These are phyloP conservation scores for Pichia scutulata DNA, from an alignment of 805 yeast species.

Conservation along the genomic window DNA sequence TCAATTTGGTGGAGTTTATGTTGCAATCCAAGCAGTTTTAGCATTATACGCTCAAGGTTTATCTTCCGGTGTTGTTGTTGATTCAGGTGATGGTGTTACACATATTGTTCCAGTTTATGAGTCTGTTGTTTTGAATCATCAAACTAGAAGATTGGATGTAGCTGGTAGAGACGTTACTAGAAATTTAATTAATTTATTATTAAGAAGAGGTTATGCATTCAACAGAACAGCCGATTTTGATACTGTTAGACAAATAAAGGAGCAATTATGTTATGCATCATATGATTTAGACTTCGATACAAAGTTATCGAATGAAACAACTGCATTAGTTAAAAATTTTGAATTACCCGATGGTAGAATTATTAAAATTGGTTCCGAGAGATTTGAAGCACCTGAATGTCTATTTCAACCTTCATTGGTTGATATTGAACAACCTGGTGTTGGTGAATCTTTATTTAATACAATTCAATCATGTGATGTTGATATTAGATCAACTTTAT, in stretches of 20 bases:
- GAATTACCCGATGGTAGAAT: conserved; percentile 96
- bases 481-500: conserved; percentile 82
- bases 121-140: conserved; percentile 90
- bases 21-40: conserved; percentile 95
- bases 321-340: conserved; percentile 82
- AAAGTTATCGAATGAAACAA: conserved; percentile 86
- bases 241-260: conserved; percentile 96
- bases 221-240: conserved; percentile 98
- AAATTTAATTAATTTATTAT: conserved; percentile 78
- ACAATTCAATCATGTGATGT: conserved; percentile 93
- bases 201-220: conserved; percentile 96
- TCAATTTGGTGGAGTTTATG: conserved; percentile 86
- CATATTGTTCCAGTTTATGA: conserved; percentile 98
- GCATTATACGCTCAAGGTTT: conserved; percentile 96
- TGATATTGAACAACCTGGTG: conserved; percentile 94
- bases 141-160: conserved; percentile 86
- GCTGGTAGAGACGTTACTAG: conserved; percentile 99
- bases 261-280: conserved; percentile 89
- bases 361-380: conserved; percentile 88
- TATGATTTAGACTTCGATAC: conserved; percentile 89
- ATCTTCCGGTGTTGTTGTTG: conserved; percentile 95
- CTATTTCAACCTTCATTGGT: conserved; percentile 92
- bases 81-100: conserved; percentile 98
- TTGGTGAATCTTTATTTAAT: conserved; percentile 87
- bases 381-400: conserved; percentile 96